These are phyloP conservation scores for Paxillus involutus DNA, from an alignment of 768 basidiomycete genomes.

Conservation along the genomic window DNA sequence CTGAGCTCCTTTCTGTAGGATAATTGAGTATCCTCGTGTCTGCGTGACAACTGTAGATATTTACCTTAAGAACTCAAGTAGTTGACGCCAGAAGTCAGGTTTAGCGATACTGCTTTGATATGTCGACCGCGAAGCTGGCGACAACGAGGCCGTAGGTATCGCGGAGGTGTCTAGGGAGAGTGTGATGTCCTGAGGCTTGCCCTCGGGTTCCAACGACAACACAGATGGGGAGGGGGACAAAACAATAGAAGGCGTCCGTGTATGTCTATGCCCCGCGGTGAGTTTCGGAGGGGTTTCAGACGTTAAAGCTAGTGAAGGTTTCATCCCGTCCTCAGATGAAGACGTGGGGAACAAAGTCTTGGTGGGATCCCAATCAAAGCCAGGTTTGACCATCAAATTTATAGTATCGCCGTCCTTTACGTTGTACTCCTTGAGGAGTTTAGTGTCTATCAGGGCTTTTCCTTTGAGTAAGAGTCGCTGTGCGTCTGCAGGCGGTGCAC, in stretches of 20 bases:
- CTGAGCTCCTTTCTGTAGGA: constrained; percentile 57
- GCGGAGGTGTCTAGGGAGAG: constrained; percentile 64
- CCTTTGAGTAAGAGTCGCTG: constrained; percentile 92
- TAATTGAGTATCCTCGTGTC: not conserved
- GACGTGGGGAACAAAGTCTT: constrained; percentile 30
- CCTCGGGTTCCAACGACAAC: constrained; percentile 37
- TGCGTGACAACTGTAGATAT: not conserved
- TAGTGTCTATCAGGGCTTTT: constrained; percentile 86
- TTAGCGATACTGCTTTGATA: constrained; percentile 56
- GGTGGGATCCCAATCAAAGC: constrained; percentile 62
- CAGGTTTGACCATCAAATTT: constrained; percentile 85
- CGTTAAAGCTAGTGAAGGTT: constrained; percentile 19
- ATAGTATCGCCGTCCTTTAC: constrained; percentile 79
- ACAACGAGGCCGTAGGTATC: constrained; percentile 46
- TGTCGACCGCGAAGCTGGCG: constrained; percentile 28
- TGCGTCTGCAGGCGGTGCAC: constrained; percentile 74
- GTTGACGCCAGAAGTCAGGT: constrained; percentile 77
- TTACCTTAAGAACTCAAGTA: constrained; percentile 65
- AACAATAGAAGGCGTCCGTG: constrained; percentile 75
- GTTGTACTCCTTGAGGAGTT: constrained; percentile 88
- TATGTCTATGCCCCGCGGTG: constrained; percentile 43
- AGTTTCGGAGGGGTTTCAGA: constrained; percentile 23
- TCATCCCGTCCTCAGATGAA: constrained; percentile 20
- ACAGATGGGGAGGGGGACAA: constrained; percentile 73
- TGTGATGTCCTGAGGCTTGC: constrained; percentile 59